Base-by-base conservation (phyloP, 495 filamentous ascomycete genomes). In the Beverwykella pulmonaria region DNA sequence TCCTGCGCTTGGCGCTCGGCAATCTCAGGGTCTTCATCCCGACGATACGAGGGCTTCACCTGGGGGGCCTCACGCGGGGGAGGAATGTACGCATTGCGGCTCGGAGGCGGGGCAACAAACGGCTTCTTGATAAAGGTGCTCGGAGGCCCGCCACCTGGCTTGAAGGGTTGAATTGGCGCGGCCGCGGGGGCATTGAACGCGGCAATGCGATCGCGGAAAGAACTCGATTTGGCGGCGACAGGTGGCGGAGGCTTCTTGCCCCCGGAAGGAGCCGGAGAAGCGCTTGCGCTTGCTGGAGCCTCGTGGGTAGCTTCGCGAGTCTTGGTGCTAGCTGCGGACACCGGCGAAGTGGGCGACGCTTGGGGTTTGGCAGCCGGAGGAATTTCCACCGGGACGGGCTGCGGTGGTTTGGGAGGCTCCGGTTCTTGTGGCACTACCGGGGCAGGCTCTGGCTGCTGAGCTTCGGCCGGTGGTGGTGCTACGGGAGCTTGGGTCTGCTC, bases 21-120 rank as follows among this genome's bases (percentile, higher is more conserved):
- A 58, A 93, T 81, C 63, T 93, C 91, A 0, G 92, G 90, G 67
- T 97, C 91, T 69, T 97, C 94, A 49, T 97, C 94, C 41, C 96
- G 82, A 57, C 88, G 86, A 71, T 96, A 97, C 12, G 92, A 75
- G 3, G 39, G 39, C 78, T 88, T 94, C 29, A 87, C 84, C 19
- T 87, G 86, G 26, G 85, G 82, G 27, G 86, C 81, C 34, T 87
- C 85, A 22, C 73, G 80, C 44, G 87, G 86, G 5, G 88, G 87
- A 36, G 94, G 89, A 0, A 98, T 84, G 71, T 92, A 98, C 1
- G 95, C 88, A 82, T 97, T 88, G 67, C 92, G 90, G 76, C 92
- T 96, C 7, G 94, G 94, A 56, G 94, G 94, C 30, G 95, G 92
- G 1, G 94, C 89, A 62, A 98, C 94, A 71, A 97, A 98, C n/a